Evolutionary conservation across 495 filamentous ascomycete genomes (phyloP).

Genomic region (Lepidopterella palustris): DNA sequence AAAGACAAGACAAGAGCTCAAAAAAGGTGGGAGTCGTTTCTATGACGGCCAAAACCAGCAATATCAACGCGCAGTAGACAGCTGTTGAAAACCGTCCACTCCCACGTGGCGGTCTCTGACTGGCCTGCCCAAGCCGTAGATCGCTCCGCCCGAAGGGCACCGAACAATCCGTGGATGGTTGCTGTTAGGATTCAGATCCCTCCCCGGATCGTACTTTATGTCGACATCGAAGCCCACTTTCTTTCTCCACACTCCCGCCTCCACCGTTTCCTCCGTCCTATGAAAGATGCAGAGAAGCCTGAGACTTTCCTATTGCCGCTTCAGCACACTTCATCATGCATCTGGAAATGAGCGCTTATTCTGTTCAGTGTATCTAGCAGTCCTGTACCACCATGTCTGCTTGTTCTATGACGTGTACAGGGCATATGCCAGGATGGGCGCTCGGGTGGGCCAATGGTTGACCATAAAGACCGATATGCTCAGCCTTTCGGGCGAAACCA

Average conservation of each 20-base stretch:
- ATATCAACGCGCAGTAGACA: constrained; percentile 23
- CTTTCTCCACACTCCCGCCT: neutral
- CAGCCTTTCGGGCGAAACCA: neutral
- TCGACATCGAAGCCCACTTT: neutral
- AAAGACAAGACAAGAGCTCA: constrained; percentile 10
- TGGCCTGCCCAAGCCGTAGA: constrained; percentile 27
- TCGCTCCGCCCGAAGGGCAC: constrained; percentile 14
- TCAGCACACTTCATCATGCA: neutral
- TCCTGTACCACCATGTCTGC: neutral
- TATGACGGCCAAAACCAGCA: constrained; percentile 9
- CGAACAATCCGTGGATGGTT: constrained; percentile 10
- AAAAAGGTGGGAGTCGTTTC: constrained; percentile 1
- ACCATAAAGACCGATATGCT: neutral
- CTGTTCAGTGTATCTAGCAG: neutral
- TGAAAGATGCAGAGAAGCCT: neutral
- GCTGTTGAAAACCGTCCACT: constrained; percentile 6
- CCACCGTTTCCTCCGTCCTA: neutral
- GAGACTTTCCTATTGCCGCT: neutral
- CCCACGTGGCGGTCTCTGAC: constrained; percentile 32
- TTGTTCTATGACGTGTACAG: constrained; percentile 5
- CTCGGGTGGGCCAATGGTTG: neutral
- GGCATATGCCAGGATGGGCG: neutral
- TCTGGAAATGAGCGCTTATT: neutral
- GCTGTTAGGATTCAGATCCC: constrained; percentile 18
- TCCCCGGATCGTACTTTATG: constrained; percentile 5